Conservation (phyloP, 129 eudicot species). For the Oenanthe sinensis region DNA sequence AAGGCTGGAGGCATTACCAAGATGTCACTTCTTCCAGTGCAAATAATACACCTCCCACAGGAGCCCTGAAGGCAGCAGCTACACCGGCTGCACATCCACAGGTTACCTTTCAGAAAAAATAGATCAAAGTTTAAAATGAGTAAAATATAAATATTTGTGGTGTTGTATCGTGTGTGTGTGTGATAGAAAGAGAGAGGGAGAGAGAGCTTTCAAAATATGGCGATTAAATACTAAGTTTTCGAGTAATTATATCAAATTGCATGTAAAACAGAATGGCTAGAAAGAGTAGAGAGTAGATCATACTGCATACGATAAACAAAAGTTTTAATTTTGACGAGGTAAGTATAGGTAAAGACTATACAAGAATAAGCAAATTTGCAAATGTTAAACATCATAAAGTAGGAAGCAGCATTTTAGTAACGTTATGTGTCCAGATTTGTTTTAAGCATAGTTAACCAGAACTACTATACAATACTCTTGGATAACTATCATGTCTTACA, state of each 20-base stretch:
- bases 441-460: background rate
- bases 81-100: slow-evolving; percentile 99
- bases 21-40: slow-evolving; percentile 99
- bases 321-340: background rate
- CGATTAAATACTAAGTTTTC: too few species aligned
- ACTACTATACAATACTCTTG: background rate
- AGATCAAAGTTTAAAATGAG: slow-evolving; percentile 23
- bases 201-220: too few species aligned
- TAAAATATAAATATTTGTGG: slow-evolving; percentile 5
- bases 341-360: background rate
- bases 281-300: background rate
- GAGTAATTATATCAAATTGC: too few species aligned
- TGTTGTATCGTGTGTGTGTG: background rate
- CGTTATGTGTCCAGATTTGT: background rate
- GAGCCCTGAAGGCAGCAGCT: slow-evolving; percentile 99
- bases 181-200: background rate
- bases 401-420: background rate
- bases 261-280: too few species aligned
- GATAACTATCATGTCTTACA: background rate
- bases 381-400: background rate
- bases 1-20: slow-evolving; percentile 41
- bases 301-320: too few species aligned
- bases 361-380: background rate
- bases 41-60: slow-evolving; percentile 99
- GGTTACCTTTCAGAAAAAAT: slow-evolving; percentile 81